Base-by-base conservation (phyloP, 1,284 basidiomycete species). In the Cutaneotrichosporon curvatum region DNA sequence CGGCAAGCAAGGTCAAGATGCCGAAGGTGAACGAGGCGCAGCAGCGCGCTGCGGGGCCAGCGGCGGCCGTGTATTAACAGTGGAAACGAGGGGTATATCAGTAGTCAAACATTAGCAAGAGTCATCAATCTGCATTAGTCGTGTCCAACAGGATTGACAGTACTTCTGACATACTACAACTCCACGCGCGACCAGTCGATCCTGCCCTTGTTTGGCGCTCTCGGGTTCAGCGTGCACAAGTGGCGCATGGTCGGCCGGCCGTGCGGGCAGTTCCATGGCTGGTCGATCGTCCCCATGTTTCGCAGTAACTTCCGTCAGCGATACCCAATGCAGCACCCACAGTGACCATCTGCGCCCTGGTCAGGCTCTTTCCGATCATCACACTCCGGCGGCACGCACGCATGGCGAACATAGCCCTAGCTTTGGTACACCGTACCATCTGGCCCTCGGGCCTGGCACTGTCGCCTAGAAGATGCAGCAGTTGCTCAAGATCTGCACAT, bases 241-340 rank as follows among this genome's bases (percentile, higher is more conserved):
- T 91, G 88, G 20, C 92, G 81, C 89, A 96, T 95, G 7, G 92
- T 98, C 1, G 94, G 94, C 37, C 92, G 75, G 4, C 92, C 92
- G 65, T 96, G 92, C 2, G 94, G 92, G 64, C 92, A 97, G 51
- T 94, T 89, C 90, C 95, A 98, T 0, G 92, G 95, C 62, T 96
- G 90, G 59, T 96, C 88, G 76, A 98, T 91, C 7, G 79, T 84
- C 33, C 88, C 88, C 90, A 98, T 95, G 68, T 97, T 88, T 39
- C 79, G 78, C 2, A 98, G 75, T 48, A 97, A 81, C 86, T 91
- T 23, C 23, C 49, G 45, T 32, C 19, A 3, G 9, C 16, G 21
- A 6, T 30, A 40, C 39, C 19, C 16, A 9, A 4, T 8, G 12
- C 23, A 6, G 7, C 8, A 72, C 81, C 63, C 62, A 91, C 88